Evolutionary conservation across 345 rosid species (phyloP).

Genomic region (Raphanus raphanistrum): DNA sequence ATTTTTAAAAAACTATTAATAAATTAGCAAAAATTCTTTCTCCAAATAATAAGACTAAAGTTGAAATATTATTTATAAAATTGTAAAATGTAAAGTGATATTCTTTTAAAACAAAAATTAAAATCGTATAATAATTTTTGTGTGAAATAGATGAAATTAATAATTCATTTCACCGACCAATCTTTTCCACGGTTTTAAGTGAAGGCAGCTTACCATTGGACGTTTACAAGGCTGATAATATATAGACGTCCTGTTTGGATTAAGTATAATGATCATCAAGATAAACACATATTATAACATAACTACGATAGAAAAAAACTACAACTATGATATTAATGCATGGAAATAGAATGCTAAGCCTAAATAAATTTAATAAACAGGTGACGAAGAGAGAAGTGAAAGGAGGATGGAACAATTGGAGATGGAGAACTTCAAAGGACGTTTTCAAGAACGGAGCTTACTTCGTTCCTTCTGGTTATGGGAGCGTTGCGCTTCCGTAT

Average conservation of each 20-base stretch:
- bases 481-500: conserved; percentile 58
- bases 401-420: conserved; percentile 66
- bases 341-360: conserved; percentile 4
- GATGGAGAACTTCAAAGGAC: conserved; percentile 81
- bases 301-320: too few relatives aligned
- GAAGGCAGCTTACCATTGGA: neutral
- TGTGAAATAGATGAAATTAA: too few relatives aligned
- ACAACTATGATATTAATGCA: neutral
- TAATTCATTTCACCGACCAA: neutral
- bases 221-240: neutral
- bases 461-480: conserved; percentile 85
- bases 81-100: neutral
- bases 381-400: conserved; percentile 79
- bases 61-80: neutral
- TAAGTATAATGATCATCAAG: neutral
- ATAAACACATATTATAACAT: neutral
- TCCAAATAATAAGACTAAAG: neutral
- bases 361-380: conserved; percentile 36
- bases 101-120: too few relatives aligned
- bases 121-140: too few relatives aligned
- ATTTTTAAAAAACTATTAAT: too few relatives aligned
- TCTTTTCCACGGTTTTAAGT: neutral
- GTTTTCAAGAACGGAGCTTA: conserved; percentile 78
- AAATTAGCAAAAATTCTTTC: too few relatives aligned
- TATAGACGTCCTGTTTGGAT: neutral